Percentiles rank a stretch among this genome's conserved stretches.
Evolutionary conservation across 202 grass and related monocot genomes (phyloP).

Genomic region (Dendrocalamus latiflorus): DNA sequence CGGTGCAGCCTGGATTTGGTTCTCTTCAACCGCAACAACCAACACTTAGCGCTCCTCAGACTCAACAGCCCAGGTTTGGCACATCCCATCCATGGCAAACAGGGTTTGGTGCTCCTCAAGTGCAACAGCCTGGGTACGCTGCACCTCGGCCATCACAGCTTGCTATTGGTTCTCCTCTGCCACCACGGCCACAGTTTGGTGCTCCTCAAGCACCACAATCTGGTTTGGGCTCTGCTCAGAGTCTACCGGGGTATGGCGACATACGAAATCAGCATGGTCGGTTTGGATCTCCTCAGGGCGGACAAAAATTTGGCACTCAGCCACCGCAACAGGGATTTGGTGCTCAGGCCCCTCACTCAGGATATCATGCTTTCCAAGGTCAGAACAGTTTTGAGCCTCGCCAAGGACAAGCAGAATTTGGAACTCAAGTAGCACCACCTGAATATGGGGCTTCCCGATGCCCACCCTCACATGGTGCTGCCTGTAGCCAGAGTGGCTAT

Average conservation of each 20-base stretch:
- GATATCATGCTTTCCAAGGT: slow-evolving; percentile 12
- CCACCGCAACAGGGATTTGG: slow-evolving; percentile 19
- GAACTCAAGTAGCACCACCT: background rate
- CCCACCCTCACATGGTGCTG: slow-evolving; percentile 23
- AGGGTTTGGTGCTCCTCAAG: slow-evolving; percentile 20
- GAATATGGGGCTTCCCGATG: slow-evolving; percentile 23
- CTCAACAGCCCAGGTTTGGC: slow-evolving; percentile 1
- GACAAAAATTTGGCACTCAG: background rate
- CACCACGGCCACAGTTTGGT: background rate
- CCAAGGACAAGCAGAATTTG: slow-evolving; percentile 34
- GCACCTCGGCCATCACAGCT: background rate
- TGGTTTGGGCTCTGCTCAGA: background rate
- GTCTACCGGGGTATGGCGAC: background rate
- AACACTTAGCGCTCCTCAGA: background rate
- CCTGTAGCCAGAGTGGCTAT: slow-evolving; percentile 13
- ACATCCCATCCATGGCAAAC: slow-evolving; percentile 21
- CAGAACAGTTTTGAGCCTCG: slow-evolving; percentile 15
- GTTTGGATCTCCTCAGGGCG: slow-evolving; percentile 16
- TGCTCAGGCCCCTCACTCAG: slow-evolving; percentile 5
- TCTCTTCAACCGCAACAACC: slow-evolving; percentile 14
- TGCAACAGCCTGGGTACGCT: slow-evolving; percentile 29
- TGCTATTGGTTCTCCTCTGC: background rate
- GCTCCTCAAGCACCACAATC: background rate
- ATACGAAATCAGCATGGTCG: background rate
- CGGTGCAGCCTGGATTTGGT: slow-evolving; percentile 17